phyloP scores from a whole-genome alignment of 129 eudicot species.

The Silybum marianum region DNA sequence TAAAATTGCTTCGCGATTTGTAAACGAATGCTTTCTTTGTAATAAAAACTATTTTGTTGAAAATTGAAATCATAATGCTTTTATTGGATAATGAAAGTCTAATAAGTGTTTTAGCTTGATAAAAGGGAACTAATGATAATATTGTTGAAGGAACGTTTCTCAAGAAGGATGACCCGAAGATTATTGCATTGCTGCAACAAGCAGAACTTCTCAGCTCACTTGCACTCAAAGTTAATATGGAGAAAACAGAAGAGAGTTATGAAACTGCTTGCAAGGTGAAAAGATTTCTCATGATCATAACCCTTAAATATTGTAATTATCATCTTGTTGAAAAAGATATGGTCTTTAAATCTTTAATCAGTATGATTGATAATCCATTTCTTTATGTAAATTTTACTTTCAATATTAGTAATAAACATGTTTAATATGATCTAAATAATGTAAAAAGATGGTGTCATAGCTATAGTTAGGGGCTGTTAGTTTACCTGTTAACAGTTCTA shows the following conservation, averaged over 20 bases:
- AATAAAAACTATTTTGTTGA: slow-evolving; percentile 8
- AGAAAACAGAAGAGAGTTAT: slow-evolving; percentile 81
- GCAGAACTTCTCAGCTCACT: slow-evolving; percentile 94
- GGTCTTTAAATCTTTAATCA: background rate
- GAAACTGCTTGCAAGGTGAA: slow-evolving; percentile 97
- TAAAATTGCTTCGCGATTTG: slow-evolving; percentile 1
- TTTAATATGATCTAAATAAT: background rate
- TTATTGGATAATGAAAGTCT: slow-evolving; percentile 20
- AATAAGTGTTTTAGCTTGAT: background rate
- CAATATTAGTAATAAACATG: background rate
- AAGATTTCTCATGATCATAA: slow-evolving; percentile 1
- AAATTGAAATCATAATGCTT: background rate
- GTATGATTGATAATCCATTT: background rate
- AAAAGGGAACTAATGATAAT: slow-evolving; percentile 29
- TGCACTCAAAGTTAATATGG: slow-evolving; percentile 80
- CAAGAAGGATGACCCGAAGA: slow-evolving; percentile 80
- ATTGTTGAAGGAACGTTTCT: slow-evolving; percentile 62
- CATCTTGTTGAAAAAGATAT: slow-evolving; percentile 1
- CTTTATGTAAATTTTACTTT: background rate
- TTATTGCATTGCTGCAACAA: slow-evolving; percentile 77
- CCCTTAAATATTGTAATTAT: slow-evolving; percentile 6
- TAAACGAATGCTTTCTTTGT: slow-evolving; percentile 11
- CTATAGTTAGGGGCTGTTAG: too few species aligned
- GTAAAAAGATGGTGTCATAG: background rate
- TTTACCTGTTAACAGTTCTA: too few species aligned